Conservation (phyloP, 768 basidiomycete genomes). For the Suillus americanus region DNA sequence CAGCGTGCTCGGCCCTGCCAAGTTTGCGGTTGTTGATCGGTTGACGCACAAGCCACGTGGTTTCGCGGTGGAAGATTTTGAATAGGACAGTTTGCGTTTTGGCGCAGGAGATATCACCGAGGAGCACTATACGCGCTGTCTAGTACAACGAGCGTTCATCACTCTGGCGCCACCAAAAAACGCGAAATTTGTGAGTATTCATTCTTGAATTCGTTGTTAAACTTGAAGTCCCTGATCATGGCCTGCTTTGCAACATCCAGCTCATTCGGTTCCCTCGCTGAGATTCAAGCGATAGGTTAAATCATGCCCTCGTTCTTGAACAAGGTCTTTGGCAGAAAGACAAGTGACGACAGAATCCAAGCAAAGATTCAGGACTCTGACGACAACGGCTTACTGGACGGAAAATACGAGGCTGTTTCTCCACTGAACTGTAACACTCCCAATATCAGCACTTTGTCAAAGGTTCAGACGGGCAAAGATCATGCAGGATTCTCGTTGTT, state of each 20-base stretch:
- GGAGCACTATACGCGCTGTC: not conserved
- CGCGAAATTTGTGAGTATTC: not conserved
- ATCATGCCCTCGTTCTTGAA: conserved; percentile 67
- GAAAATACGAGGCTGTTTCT: conserved; percentile 72
- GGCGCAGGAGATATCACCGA: not conserved
- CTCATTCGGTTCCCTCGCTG: conserved; percentile 11
- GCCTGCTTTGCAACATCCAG: not conserved
- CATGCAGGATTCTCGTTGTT: conserved; percentile 47
- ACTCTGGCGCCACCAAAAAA: conserved; percentile 1
- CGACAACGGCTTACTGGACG: conserved; percentile 58
- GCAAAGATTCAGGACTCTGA: conserved; percentile 32
- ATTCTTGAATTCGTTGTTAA: no score
- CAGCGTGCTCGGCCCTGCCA: not conserved
- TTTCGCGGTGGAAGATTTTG: not conserved
- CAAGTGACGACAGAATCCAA: conserved; percentile 50
- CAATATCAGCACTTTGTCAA: conserved; percentile 18
- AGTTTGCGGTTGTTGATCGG: conserved; percentile 1
- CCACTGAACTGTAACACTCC: conserved; percentile 40
- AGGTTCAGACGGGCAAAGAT: conserved; percentile 29
- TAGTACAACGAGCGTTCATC: not conserved
- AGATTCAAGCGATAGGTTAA: conserved; percentile 16
- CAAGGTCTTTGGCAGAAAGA: conserved; percentile 78
- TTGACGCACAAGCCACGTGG: not conserved
- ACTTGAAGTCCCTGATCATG: not conserved
- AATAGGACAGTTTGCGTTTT: not conserved